Base-by-base conservation (phyloP, 345 rosid genomes). In the Crucihimalaya himalaica region DNA sequence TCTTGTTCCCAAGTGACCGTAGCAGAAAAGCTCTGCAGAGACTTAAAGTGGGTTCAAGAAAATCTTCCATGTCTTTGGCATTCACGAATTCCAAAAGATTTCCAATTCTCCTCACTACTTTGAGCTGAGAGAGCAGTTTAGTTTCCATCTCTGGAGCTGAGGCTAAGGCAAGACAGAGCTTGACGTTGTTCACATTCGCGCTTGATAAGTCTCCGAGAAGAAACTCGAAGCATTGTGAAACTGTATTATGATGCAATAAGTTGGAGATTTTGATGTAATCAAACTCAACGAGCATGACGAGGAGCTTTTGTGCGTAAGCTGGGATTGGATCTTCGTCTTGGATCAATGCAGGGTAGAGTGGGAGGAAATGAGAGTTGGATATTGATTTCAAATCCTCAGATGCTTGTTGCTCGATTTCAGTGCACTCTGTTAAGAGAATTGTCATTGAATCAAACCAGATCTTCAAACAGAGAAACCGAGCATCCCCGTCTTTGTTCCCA, bases 301-400 rank as follows among this genome's bases (percentile, higher is more conserved):
- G 90, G 58, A 95, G 91, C 88, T 88, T 95, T 81, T 95, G 97
- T 0, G 97, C 97, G 73, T 92, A 90, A 81, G 91, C 93, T 63
- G 99, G 98, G 71, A 92, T 92, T 60, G 96, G 99, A 74, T 95
- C 99, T 83, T 95, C 99, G 75, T 95, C 99, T 81, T 88, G 93
- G 81, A 90, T 85, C 76, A 95, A 69, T 70, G 83, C 67, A 68
- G 99, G 99, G 78, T 95, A 92, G 50, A 92, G 89, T n/a, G 98
- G 98, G 51, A 95, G 96, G 85, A 92, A 95, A 80, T 88, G 93
- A 64, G 80, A 65, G 78, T 83, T 87, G 75, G 99, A 84, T 74
- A 92, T 82, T 76, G 89, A 82, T 72, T 80, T 87, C 83, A 95
- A 73, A 69, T 85, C 89, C 19, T 80, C 83, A 18, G 82, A 79